Evolutionary conservation across 1,139 yeast species (phyloP).

Genomic region (Yamadazyma taylorii): DNA sequence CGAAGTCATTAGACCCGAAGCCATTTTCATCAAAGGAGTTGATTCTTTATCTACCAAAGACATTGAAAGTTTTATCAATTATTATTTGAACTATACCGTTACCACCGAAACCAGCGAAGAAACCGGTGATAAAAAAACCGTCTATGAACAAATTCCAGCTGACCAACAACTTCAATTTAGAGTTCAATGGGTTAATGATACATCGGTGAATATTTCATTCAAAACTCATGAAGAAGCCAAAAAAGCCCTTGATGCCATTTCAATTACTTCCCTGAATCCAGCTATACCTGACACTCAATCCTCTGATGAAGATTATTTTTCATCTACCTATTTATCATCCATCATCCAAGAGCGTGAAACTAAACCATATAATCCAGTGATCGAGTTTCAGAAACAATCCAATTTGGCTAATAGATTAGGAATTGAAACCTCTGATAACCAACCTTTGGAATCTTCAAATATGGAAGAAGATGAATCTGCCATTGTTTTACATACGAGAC

Average conservation of each 20-base stretch:
- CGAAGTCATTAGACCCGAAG: constrained; percentile 44
- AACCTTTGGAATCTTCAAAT: constrained; percentile 13
- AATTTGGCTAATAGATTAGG: constrained; percentile 34
- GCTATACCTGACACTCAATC: constrained; percentile 10
- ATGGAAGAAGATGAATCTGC: constrained; percentile 49
- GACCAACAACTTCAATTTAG: constrained; percentile 38
- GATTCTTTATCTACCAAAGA: constrained; percentile 67
- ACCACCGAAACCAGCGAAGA: constrained; percentile 21
- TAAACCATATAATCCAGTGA: constrained; percentile 38
- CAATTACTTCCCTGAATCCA: constrained; percentile 23
- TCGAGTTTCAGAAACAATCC: constrained; percentile 36
- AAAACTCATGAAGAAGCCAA: constrained; percentile 42
- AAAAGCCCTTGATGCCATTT: constrained; percentile 37
- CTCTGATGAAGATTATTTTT: constrained; percentile 9
- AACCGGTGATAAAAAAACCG: constrained; percentile 17
- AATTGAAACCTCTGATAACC: constrained; percentile 14
- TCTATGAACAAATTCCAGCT: constrained; percentile 27
- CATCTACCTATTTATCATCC: constrained; percentile 22
- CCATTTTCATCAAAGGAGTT: constrained; percentile 61
- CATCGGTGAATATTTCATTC: constrained; percentile 56
- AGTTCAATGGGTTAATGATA: constrained; percentile 73
- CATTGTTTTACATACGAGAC: constrained; percentile 45
- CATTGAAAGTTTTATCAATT: constrained; percentile 55
- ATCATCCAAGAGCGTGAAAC: constrained; percentile 37
- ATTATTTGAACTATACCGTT: constrained; percentile 41